Base-by-base conservation (phyloP, 768 basidiomycete species). In the Tephrocybe sp. region DNA sequence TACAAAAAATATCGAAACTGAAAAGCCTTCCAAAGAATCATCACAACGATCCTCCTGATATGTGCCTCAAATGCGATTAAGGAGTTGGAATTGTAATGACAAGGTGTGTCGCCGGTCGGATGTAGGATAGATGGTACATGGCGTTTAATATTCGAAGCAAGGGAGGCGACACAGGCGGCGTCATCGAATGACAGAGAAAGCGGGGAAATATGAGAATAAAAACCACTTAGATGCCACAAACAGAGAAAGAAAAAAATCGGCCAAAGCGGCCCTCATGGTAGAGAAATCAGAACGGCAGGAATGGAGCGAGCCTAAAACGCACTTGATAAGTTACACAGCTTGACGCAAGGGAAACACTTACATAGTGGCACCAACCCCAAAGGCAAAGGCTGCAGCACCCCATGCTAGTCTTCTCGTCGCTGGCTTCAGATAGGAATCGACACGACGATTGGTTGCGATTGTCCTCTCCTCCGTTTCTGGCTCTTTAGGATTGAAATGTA, bases 351-450 rank as follows among this genome's bases (percentile, higher is more conserved):
- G 45, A 42, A 48, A 46, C 24, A 83, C 87, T 71, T 61, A 93
- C 90, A 88, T 36, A 36, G 43, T 79, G 55, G 90, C 91, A 44
- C 88, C 81, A 66, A 89, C 72, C 24, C 91, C 91, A 44, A 92
- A 73, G 32, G 88, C 90, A 68, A 96, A 95, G 17, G 88, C 87
- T 32, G 88, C 77, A 17, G 88, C 74, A 32, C 92, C 92, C 91
- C 91, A 94, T 2, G 86, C 89, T 48, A 86, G 74, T 30, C 85
- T 84, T 68, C 87, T 89, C 59, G 81, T 79, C 62, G 82, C 79
- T 10, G 91, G 84, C 57, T 85, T 78, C 56, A 85, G 63, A 41
- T 73, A 79, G 53, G 80, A 65, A 25, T 76, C 68, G 45, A 85
- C 74, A 40, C 91, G 79, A 41, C 77, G 79, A 64, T 93, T 93